Percentiles rank a stretch among this genome's conserved stretches.
phyloP scores from a whole-genome alignment of 139 green algal species.

The Chlamydomonas sp. region DNA sequence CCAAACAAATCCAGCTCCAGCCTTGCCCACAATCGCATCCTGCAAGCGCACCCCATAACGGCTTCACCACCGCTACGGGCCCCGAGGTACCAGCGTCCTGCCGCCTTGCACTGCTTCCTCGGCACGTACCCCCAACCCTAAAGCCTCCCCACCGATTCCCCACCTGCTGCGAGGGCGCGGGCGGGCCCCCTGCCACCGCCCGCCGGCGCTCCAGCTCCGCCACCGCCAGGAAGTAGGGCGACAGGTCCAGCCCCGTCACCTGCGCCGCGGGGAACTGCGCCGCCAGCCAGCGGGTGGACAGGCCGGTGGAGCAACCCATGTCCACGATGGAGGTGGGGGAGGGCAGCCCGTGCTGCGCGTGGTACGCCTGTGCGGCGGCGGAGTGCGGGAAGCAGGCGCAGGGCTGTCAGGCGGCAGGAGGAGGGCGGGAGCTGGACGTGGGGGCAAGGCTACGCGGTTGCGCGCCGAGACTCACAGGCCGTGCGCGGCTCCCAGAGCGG shows the following conservation, averaged over 20 bases:
- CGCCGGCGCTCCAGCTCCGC: conserved; percentile 75
- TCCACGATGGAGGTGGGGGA: conserved; percentile 69
- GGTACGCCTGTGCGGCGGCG: conserved; percentile 48
- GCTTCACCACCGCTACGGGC: no score
- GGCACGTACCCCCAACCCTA: no score
- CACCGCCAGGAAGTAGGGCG: conserved; percentile 90
- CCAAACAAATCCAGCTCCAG: no score
- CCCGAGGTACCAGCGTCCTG: neutral
- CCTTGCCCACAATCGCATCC: no score
- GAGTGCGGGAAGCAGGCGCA: neutral
- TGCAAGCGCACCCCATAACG: no score
- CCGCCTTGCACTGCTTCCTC: no score
- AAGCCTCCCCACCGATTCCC: no score
- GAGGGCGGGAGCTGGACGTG: neutral
- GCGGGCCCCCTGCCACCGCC: neutral
- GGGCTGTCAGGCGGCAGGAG: no score
- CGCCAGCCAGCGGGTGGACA: conserved; percentile 79
- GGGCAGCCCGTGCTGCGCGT: conserved; percentile 40
- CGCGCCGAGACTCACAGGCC: neutral
- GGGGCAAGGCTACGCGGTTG: neutral
- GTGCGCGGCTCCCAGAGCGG: neutral
- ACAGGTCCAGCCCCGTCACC: conserved; percentile 83
- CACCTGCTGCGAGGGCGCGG: neutral
- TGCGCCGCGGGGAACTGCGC: conserved; percentile 32
- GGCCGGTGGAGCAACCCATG: conserved; percentile 86